Evolutionary conservation across 1,284 basidiomycete genomes (phyloP), one percentile per base, ranked within the genome.

Genomic region (Austroboletus rostrupii): DNA sequence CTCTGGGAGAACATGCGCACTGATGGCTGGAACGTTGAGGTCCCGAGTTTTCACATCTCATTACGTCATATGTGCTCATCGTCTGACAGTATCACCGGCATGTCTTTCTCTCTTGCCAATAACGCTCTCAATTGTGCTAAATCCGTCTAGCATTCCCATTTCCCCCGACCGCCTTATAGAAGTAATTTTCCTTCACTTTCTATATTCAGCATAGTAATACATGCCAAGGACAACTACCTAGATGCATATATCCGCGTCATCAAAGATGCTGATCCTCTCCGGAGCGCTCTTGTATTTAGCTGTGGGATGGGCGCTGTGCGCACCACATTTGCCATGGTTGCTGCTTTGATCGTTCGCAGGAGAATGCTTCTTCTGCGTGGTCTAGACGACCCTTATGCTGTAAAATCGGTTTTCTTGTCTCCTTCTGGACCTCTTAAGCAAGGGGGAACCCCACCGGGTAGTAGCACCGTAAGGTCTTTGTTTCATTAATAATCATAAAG

Each of bases 291-390:
- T 16, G 91, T 99, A 3, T 97, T 99, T 69, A 96, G 92, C 50
- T 98, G 97, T 67, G 96, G 97, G 37, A 95, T 97, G 81, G 97
- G 97, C 39, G 92, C 93, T 3, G 94, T 97, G 0, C 83, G 97
- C 37, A 97, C 96, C 3, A 97, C 96, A 0, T 98, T 98, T 66
- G 96, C 92, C 6, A 99, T 99, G 97, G 84, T 90, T 14, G 92
- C 95, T 2, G 95, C 96, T 1, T 84, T 90, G 54, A 78, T 99
- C 21, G 78, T 99, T 1, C 79, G 97, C 28, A 75, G 96, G 28
- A 90, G 87, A 61, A 93, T 97, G 68, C 74, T 95, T 37, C 78
- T 97, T n/a, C 71, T 80, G 16, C 74, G 78, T 19, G 92, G 90
- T 0, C 69, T 87, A 46, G 77, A 80, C 3, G 95, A 97, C 62